A percentile compares a stretch with the other conserved stretches of the same genome.
These are phyloP conservation scores for Bipolaris cookei DNA, from an alignment of 2,329 filamentous ascomycete genomes.

Conservation along the genomic window DNA sequence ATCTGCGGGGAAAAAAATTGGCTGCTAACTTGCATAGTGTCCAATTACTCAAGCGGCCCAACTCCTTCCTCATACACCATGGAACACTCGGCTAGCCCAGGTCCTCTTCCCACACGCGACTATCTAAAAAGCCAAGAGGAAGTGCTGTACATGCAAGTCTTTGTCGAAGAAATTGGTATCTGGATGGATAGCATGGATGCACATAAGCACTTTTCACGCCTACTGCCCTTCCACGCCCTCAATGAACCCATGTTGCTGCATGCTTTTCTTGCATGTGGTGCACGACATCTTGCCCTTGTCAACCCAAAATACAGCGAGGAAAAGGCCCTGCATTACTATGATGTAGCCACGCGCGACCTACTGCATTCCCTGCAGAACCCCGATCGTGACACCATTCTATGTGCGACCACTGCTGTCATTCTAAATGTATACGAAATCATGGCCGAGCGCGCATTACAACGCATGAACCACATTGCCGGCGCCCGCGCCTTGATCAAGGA, in stretches of 20 bases:
- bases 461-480: slow-evolving; percentile 89
- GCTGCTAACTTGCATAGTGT: slow-evolving; percentile 27
- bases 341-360: slow-evolving; percentile 80
- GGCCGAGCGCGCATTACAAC: slow-evolving; percentile 76
- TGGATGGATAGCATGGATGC: slow-evolving; percentile 96
- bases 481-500: slow-evolving; percentile 86
- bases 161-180: slow-evolving; percentile 84
- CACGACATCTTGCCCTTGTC: slow-evolving; percentile 76
- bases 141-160: slow-evolving; percentile 87
- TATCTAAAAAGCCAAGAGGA: slow-evolving; percentile 78
- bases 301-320: slow-evolving; percentile 75
- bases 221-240: slow-evolving; percentile 82
- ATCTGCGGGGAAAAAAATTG: neutral
- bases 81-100: slow-evolving; percentile 33
- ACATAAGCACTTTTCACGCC: slow-evolving; percentile 81
- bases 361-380: slow-evolving; percentile 81
- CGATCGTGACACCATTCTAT: slow-evolving; percentile 81
- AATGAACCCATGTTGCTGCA: slow-evolving; percentile 87
- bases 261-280: slow-evolving; percentile 86
- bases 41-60: slow-evolving; percentile 33
- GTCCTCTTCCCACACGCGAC: slow-evolving; percentile 55
- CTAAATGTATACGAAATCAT: slow-evolving; percentile 94
- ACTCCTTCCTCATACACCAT: slow-evolving; percentile 35
- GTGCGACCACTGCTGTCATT: slow-evolving; percentile 84
- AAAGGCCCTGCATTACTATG: slow-evolving; percentile 82